Percentiles rank a stretch among this genome's conserved stretches.
phyloP scores from a whole-genome alignment of 2,329 filamentous ascomycete species.

The Diaporthe sp. region DNA sequence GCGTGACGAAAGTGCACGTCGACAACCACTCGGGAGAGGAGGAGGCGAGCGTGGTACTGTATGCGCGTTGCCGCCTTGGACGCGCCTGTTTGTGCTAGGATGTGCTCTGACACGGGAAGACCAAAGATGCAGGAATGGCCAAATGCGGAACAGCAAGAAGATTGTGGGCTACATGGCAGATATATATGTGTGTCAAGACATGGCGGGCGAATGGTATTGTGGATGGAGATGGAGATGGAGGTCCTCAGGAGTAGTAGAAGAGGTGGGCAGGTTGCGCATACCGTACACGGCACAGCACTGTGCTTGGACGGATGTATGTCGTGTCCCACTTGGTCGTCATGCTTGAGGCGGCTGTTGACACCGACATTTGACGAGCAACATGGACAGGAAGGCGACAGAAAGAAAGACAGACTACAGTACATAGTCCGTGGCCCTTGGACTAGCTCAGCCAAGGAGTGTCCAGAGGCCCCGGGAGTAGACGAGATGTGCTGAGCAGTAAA shows the following conservation, averaged over 20 bases:
- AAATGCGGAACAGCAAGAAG: slow-evolving; percentile 32
- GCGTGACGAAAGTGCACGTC: slow-evolving; percentile 4
- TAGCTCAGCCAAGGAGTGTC: not conserved
- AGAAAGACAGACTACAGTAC: not conserved
- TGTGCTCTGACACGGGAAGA: slow-evolving; percentile 3
- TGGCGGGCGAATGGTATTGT: slow-evolving; percentile 2
- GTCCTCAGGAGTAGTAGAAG: not conserved
- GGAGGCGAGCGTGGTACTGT: slow-evolving; percentile 10
- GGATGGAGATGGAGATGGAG: not conserved
- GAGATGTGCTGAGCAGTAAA: not conserved
- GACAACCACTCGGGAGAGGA: slow-evolving; percentile 28
- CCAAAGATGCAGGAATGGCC: slow-evolving; percentile 31
- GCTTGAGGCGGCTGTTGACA: slow-evolving; percentile 26
- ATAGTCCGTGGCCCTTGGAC: not conserved
- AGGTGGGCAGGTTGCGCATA: slow-evolving; percentile 9
- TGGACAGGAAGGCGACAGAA: not conserved
- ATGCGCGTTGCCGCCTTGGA: slow-evolving; percentile 36
- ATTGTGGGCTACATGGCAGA: not conserved
- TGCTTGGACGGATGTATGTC: slow-evolving; percentile 9
- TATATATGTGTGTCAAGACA: not conserved
- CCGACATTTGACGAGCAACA: slow-evolving; percentile 28
- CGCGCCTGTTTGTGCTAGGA: slow-evolving; percentile 17
- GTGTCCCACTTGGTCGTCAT: slow-evolving; percentile 23
- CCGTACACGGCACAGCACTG: slow-evolving; percentile 23
- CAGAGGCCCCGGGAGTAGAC: not conserved